These are phyloP conservation scores for Spinacia oleracea DNA, from an alignment of 179 eudicot species.

Conservation along the genomic window DNA sequence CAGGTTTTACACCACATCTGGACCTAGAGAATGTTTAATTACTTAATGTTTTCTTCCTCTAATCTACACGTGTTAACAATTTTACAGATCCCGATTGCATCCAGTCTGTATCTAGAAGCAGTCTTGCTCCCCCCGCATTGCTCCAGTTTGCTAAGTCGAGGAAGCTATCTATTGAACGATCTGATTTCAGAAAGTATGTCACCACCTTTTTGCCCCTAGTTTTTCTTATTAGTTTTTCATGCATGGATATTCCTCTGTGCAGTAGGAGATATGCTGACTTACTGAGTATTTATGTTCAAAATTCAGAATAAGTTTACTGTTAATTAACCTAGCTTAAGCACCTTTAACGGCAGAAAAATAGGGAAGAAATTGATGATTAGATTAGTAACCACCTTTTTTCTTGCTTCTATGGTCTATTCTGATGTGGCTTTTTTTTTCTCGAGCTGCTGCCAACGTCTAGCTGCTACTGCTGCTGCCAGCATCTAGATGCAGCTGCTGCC, in stretches of 20 bases:
- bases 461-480: too few species aligned
- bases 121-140: conserved; percentile 57
- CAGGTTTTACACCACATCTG: conserved; percentile 19
- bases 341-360: too few species aligned
- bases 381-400: too few species aligned
- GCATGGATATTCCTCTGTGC: not conserved
- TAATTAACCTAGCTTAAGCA: too few species aligned
- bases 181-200: conserved; percentile 76
- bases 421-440: too few species aligned
- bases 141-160: conserved; percentile 86
- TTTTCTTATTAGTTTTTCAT: not conserved
- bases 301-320: too few species aligned
- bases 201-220: conserved; percentile 1
- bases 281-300: not conserved
- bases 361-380: too few species aligned
- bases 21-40: not conserved
- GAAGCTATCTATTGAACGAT: conserved; percentile 74
- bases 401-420: too few species aligned
- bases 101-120: conserved; percentile 63
- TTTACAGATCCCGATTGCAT: conserved; percentile 76
- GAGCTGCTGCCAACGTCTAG: too few species aligned
- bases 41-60: not conserved
- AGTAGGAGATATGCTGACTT: not conserved
- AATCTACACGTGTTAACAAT: conserved; percentile 22
- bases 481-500: too few species aligned